Evolutionary conservation across 495 filamentous ascomycete species (phyloP).

Genomic region (Aspergillus baeticus): DNA sequence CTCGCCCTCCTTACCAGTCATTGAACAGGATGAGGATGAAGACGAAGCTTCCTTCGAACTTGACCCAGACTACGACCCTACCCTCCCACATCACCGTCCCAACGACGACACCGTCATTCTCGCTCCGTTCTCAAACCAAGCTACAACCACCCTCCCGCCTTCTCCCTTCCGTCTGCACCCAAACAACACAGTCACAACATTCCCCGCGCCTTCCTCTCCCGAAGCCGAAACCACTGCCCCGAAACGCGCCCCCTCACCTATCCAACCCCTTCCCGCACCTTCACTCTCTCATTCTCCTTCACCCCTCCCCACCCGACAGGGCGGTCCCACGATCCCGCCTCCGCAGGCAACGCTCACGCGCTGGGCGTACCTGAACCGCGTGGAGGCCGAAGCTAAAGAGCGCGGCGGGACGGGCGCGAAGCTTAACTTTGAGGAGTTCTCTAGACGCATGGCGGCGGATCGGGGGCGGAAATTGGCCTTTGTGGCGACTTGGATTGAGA

Average conservation of each 20-base stretch:
- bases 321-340: slow-evolving; percentile 14
- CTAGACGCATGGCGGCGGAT: slow-evolving; percentile 62
- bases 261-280: slow-evolving; percentile 34
- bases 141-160: slow-evolving; percentile 22
- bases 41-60: neutral
- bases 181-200: slow-evolving; percentile 32
- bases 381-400: slow-evolving; percentile 62
- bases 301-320: slow-evolving; percentile 6
- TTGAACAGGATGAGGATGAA: slow-evolving; percentile 25
- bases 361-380: slow-evolving; percentile 52
- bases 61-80: slow-evolving; percentile 53
- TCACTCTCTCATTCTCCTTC: slow-evolving; percentile 13
- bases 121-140: slow-evolving; percentile 8
- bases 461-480: slow-evolving; percentile 68
- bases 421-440: slow-evolving; percentile 72
- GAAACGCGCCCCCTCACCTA: slow-evolving; percentile 36
- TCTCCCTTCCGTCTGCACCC: slow-evolving; percentile 33
- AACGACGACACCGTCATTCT: slow-evolving; percentile 29
- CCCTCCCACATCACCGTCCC: slow-evolving; percentile 68
- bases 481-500: slow-evolving; percentile 82
- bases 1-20: slow-evolving; percentile 14
- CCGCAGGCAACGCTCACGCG: slow-evolving; percentile 48
- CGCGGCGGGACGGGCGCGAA: slow-evolving; percentile 75
- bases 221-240: slow-evolving; percentile 40
- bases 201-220: slow-evolving; percentile 36